Evolutionary conservation across 192 early-diverging fungal genomes (phyloP), one percentile per base, ranked within the genome.

Genomic region (Rhizophlyctis rosea): DNA sequence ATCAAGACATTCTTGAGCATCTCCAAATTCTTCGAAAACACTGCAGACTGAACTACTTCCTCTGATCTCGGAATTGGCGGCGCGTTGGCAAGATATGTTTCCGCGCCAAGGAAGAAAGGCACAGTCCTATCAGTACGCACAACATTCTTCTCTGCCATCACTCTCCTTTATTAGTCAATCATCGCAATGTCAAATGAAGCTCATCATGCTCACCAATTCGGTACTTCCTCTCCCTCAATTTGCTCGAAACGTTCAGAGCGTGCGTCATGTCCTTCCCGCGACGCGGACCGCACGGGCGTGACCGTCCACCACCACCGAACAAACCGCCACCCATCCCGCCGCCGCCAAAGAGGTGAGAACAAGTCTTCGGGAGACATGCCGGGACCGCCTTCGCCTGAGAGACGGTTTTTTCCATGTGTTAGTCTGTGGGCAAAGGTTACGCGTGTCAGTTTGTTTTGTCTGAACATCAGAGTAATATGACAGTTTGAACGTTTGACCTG

Each of bases 281-380:
- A 11, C 51, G 90, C n/a, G 98, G 98, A 3, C 98, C 92, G 13
- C 73, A 71, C 18, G 76, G 80, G 44, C 77, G 75, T 3, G 66
- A 78, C 35, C 87, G 79, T 18, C 88, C 81, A 28, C 88, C 84
- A 57, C 90, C 84, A 28, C 62, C 59, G 54, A 75, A 67, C 39
- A 61, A 50, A 34, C 56, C 33, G 30, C 70, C 70, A 50, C 89
- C 87, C 75, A 86, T 85, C 39, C 44, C 51, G 24, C 87, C 85
- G 35, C 91, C 89, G 39, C 96, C 97, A 80, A 99, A 99, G 60
- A 99, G 81, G 68, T 95, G 92, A 23, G 81, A 99, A 99, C 31
- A 99, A 81, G 72, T 99, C 97, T 54, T 94, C 89, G 29, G 96
- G 87, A 59, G 87, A 84, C 69, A 94, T 87, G 53, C 90, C 78